Evolutionary conservation across 352 stramenopile species (phyloP), one percentile per base, ranked within the genome.

Genomic region (Peronospora destructor): DNA sequence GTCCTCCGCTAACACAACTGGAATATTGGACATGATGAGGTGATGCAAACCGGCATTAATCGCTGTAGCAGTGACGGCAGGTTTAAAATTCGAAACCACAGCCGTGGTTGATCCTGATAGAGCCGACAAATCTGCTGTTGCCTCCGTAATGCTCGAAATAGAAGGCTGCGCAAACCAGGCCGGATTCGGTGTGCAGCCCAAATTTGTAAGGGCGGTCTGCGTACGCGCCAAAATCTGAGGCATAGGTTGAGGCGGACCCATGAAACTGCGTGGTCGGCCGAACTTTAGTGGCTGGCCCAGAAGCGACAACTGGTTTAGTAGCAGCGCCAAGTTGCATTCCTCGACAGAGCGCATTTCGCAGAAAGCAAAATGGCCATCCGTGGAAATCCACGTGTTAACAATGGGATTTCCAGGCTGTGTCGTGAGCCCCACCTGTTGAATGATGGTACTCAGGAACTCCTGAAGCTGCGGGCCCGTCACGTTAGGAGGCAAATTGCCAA

Each of bases 281-380:
- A 94, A 92, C 64, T 94, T 94, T 25, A 94, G 64, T 9, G 83
- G 84, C 30, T 89, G 78, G 2, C 81, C 81, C 8, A 92, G 63
- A 45, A 94, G 53, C 12, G 76, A 73, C 1, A 94, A 49, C 35
- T 91, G 81, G 49, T 94, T 94, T 17, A 94, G 45, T 38, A 94
- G 66, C 26, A 94, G 55, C 26, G 84, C 84, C 37, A 94, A 65
- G 50, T 89, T 94, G 46, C 81, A 92, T 57, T 94, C 84, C 36
- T 94, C 84, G 1, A 90, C 75, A 0, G 78, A 80, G 4, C 84
- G 76, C 84, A 94, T 94, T 56, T 94, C 84, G 29, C 81, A 91
- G 38, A 94, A 94, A 1, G 84, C 84, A 46, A 92, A 94, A 28
- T 91, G 81, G 19, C 81, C 81, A 36, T 92, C 84, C 2, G 76